Base-by-base conservation (phyloP, 73 alveolate species). In the Stentor coeruleus region DNA sequence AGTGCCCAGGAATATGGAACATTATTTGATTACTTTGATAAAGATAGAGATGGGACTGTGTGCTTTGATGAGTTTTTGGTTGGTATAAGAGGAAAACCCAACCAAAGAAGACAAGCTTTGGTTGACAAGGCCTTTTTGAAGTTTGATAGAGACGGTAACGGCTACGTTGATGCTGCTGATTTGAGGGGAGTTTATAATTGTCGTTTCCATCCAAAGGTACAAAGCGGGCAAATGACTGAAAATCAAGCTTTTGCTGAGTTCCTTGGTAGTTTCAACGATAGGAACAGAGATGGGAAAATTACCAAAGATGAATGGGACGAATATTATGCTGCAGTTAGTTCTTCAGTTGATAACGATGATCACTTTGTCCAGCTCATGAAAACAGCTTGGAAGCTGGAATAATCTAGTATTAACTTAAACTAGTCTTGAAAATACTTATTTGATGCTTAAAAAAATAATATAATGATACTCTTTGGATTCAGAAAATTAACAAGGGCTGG, bases 11-110 rank as follows among this genome's bases (percentile, higher is more conserved):
- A n/a, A n/a, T n/a, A n/a, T n/a, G n/a, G n/a, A n/a, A n/a, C n/a
- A n/a, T n/a, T n/a, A n/a, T n/a, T n/a, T n/a, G n/a, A n/a, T n/a
- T n/a, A n/a, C n/a, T n/a, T n/a, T n/a, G 99, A 96, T 82, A 89
- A 90, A 77, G 97, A 96, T 88, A 90, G 92, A 28, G 93, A 93
- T 87, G 96, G 98, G 75, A 84, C 87, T 90, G 90, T 96, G 37
- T 91, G 93, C 90, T 94, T 96, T 89, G 99, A 96, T 84, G 98
- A 94, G 84, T 96, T 96, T 84, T 90, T 96, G 76, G 93, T 93
- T 59, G 97, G 94, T 39, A 88, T 96, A 77, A 96, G 99, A 84
- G 90, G 99, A 0, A 83, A 92, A 82, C 91, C 95, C 81, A 96
- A 96, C 89, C 93, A 90, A 74, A 88, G 85, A 74, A 92, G 99